Conservation (phyloP, 1,284 basidiomycete species). For the Ustilago loliicola region DNA sequence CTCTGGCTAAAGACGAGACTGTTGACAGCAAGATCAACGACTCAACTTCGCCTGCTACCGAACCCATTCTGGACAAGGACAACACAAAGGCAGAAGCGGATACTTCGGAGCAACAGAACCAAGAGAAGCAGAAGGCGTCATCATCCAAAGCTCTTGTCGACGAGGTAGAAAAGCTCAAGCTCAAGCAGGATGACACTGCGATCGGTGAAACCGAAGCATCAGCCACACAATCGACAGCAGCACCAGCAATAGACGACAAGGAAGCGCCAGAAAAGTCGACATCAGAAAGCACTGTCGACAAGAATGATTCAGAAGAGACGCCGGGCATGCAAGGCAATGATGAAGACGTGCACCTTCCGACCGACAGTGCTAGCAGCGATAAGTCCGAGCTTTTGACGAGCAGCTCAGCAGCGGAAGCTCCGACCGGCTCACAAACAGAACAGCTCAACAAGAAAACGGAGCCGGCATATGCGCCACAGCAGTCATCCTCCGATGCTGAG, state of each 20-base stretch:
- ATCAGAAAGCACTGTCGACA: neutral
- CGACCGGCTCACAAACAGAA: neutral
- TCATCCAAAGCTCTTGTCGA: conserved; percentile 6
- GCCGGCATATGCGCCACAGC: neutral
- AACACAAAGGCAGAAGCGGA: neutral
- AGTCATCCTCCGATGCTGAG: neutral
- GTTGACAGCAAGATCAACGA: conserved; percentile 8
- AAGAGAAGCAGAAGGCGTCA: neutral
- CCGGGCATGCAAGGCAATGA: neutral
- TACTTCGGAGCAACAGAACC: neutral
- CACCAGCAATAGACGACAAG: neutral
- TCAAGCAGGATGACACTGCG: neutral
- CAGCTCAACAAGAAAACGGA: neutral
- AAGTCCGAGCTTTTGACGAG: neutral
- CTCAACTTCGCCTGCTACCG: neutral
- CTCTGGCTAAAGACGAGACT: neutral
- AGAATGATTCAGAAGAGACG: neutral
- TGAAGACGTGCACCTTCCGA: neutral
- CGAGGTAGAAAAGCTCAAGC: conserved; percentile 17
- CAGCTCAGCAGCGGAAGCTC: conserved; percentile 11
- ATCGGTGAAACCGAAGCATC: conserved; percentile 1
- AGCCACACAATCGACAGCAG: neutral
- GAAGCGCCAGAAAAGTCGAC: neutral
- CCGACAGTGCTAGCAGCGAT: conserved; percentile 1
- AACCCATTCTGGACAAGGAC: neutral